These are phyloP conservation scores for Gastrolobium villosum DNA, from an alignment of 306 rosid species.

Conservation along the genomic window DNA sequence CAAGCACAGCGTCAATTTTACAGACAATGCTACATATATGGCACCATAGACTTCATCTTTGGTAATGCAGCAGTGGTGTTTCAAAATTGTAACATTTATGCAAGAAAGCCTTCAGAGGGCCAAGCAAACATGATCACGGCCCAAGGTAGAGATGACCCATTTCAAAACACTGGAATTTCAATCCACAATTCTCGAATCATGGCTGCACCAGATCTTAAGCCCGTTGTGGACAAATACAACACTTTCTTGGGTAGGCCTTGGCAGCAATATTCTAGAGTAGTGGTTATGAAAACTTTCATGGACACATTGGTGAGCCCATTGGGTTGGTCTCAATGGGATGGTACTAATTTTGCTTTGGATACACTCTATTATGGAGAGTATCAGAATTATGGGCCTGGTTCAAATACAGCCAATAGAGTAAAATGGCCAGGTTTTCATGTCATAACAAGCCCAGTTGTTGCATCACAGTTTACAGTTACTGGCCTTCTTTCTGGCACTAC, in stretches of 20 bases:
- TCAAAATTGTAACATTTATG: slow-evolving; percentile 72
- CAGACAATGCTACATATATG: slow-evolving; percentile 73
- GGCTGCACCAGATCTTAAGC: slow-evolving; percentile 69
- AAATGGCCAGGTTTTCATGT: slow-evolving; percentile 78
- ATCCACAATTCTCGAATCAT: slow-evolving; percentile 70
- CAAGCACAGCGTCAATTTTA: slow-evolving; percentile 92
- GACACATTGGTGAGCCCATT: slow-evolving; percentile 68
- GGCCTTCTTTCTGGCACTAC: slow-evolving; percentile 70
- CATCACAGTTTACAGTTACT: slow-evolving; percentile 59
- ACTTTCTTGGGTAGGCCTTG: slow-evolving; percentile 92
- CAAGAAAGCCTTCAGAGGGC: slow-evolving; percentile 71
- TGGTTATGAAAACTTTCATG: slow-evolving; percentile 64
- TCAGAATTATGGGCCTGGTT: slow-evolving; percentile 72
- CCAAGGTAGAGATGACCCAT: slow-evolving; percentile 87
- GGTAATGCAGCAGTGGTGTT: slow-evolving; percentile 87
- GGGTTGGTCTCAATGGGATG: slow-evolving; percentile 82
- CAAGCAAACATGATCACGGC: slow-evolving; percentile 92
- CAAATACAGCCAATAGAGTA: slow-evolving; percentile 61
- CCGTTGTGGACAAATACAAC: slow-evolving; percentile 46
- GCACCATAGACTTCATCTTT: slow-evolving; percentile 87
- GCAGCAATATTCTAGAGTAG: slow-evolving; percentile 74
- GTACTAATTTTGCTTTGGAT: slow-evolving; percentile 52
- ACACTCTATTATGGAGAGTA: slow-evolving; percentile 79
- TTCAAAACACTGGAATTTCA: slow-evolving; percentile 70
- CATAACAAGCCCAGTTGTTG: slow-evolving; percentile 60